Evolutionary conservation across 495 filamentous ascomycete species (phyloP).

Genomic region (Neurospora sp.): DNA sequence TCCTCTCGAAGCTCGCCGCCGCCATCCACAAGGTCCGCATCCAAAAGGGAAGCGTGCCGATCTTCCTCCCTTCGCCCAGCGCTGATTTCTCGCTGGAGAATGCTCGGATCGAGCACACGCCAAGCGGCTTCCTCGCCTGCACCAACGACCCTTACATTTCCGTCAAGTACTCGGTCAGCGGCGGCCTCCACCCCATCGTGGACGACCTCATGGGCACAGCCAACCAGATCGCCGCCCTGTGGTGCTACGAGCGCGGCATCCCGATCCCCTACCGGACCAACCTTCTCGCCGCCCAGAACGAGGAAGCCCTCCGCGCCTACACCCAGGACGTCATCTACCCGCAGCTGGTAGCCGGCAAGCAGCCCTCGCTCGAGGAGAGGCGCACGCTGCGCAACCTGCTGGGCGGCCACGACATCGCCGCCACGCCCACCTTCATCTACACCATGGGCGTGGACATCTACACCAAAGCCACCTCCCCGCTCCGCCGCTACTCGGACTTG

Average conservation of each 20-base stretch:
- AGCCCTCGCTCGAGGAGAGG: constrained; percentile 50
- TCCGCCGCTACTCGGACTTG: constrained; percentile 75
- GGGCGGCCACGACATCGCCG: constrained; percentile 43
- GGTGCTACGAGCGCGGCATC: constrained; percentile 65
- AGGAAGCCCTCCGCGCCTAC: constrained; percentile 29
- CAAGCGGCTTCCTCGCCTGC: constrained; percentile 14
- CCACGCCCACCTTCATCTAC: constrained; percentile 43
- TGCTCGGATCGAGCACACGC: constrained; percentile 2
- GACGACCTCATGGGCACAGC: constrained; percentile 64
- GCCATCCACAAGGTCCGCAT: constrained; percentile 25
- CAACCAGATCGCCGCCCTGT: constrained; percentile 60
- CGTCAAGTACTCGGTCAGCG: constrained; percentile 18
- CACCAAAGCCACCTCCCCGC: constrained; percentile 71
- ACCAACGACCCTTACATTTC: constrained; percentile 32
- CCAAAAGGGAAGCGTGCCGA: constrained; percentile 28
- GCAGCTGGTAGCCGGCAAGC: constrained; percentile 40
- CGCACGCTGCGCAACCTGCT: constrained; percentile 48
- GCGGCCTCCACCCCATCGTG: constrained; percentile 22
- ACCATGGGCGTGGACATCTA: constrained; percentile 61
- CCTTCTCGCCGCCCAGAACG: constrained; percentile 44
- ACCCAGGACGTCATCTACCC: constrained; percentile 42
- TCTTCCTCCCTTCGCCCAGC: constrained; percentile 21
- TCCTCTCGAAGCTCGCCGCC: constrained; percentile 26
- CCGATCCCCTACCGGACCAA: constrained; percentile 69
- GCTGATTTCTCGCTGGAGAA: constrained; percentile 25